These are phyloP conservation scores for Cryomyces antarcticus DNA, from an alignment of 495 filamentous ascomycete genomes.

Conservation along the genomic window DNA sequence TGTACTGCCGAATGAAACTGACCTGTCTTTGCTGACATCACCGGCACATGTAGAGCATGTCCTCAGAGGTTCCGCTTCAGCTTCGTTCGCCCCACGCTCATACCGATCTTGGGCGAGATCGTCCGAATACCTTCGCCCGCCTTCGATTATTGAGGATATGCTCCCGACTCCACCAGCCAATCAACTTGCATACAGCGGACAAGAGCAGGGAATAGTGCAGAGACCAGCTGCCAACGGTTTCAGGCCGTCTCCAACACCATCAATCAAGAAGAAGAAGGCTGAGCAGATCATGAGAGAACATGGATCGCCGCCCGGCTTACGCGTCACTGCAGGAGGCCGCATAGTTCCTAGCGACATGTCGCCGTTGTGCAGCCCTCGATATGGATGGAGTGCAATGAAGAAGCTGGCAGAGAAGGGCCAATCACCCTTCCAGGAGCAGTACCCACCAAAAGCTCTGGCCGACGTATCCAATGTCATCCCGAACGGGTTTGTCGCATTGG, in stretches of 20 bases:
- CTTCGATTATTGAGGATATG: no score
- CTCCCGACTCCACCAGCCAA: no score
- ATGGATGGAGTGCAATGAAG: conserved; percentile 4
- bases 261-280: conserved; percentile 19
- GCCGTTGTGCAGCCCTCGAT: conserved; percentile 15
- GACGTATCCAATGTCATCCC: conserved; percentile 4
- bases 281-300: conserved; percentile 33
- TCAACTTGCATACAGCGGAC: no score
- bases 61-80: no score
- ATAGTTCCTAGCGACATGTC: conserved; percentile 31
- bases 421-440: not conserved
- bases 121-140: no score
- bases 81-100: no score
- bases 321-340: conserved; percentile 44
- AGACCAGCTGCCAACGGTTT: no score
- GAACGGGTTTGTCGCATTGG: conserved; percentile 11
- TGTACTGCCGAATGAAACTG: no score
- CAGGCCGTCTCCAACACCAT: conserved; percentile 18
- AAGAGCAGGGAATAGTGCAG: no score
- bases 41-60: no score
- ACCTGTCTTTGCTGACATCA: no score
- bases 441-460: not conserved
- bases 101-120: no score
- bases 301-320: conserved; percentile 35
- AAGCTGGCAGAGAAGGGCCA: not conserved